phyloP scores from a whole-genome alignment of 305 asterid species.

The Solanum aculeatissimum region DNA sequence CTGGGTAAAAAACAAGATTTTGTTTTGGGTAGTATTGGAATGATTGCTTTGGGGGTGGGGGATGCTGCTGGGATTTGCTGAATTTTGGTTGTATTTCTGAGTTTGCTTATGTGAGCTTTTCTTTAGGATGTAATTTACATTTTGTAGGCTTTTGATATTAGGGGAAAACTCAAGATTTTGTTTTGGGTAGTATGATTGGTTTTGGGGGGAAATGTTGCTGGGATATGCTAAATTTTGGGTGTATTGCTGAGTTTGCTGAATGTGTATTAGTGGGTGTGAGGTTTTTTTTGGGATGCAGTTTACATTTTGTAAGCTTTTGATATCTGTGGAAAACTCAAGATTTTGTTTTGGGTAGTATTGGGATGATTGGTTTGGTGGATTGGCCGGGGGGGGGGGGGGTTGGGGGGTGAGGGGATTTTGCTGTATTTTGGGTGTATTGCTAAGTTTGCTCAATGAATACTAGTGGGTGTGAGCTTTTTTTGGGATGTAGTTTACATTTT shows the following conservation, averaged over 20 bases:
- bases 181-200: background rate
- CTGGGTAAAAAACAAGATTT: background rate
- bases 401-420: background rate
- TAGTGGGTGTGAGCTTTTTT: background rate
- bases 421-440: background rate
- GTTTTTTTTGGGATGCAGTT: background rate
- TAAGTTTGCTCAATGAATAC: background rate
- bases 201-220: background rate
- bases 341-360: background rate
- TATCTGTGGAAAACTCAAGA: no score
- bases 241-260: background rate
- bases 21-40: background rate
- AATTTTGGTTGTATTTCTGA: background rate
- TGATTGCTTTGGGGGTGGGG: background rate
- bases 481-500: background rate
- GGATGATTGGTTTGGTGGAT: background rate
- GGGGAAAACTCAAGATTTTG: no score
- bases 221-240: background rate
- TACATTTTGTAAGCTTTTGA: background rate
- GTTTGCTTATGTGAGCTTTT: background rate
- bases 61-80: background rate
- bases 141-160: background rate
- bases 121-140: background rate
- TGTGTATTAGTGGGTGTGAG: background rate
- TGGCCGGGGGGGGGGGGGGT: background rate